Evolutionary conservation across 805 yeast genomes (phyloP), one percentile per base, ranked within the genome.

Genomic region (Torulaspora maleeae): DNA sequence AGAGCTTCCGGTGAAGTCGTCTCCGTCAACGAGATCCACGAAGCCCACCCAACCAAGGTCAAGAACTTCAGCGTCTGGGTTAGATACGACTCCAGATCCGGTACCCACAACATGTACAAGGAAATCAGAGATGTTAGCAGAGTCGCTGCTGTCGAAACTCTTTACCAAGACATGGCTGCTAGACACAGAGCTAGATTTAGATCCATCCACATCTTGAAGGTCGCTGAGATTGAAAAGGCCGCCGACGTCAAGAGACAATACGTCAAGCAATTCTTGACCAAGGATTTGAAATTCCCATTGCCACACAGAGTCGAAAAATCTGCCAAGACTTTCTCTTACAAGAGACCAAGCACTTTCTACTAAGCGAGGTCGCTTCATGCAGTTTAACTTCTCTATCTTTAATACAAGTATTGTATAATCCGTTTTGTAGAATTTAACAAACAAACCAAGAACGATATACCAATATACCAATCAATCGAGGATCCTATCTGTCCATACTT

Each of bases 81-180:
- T 75, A 90, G 99, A 82, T 93, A 93, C 86, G 99, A 93, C 74
- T 93, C 99, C 61, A 95, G 99, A 86, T 93, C 99, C 64, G 99
- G 99, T 80, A 90, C 96, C 70, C 99, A 93, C 95, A 93, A 93
- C 95, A 93, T 93, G 97, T 93, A 93, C 96, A 93, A 93, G 83
- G 99, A 93, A 82, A 87, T 88, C 93, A 89, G 99, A 79, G 99
- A 91, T 69, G 95, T 91, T 67, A 78, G 96, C 81, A 93, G 99
- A 82, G 95, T 89, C 58, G 95, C 87, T 75, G 99, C 98, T 64
- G 97, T 93, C 71, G 95, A 86, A 77, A 79, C 93, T 72, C 84
- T 93, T 84, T 93, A 93, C 93, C 90, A 86, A 76, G 99, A 93
- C 78, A 86, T 93, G 86, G 99, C 99, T 77, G 97, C 99, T 66